Base-by-base conservation (phyloP, 2,329 filamentous ascomycete species). In the Ophiostoma australiae region DNA sequence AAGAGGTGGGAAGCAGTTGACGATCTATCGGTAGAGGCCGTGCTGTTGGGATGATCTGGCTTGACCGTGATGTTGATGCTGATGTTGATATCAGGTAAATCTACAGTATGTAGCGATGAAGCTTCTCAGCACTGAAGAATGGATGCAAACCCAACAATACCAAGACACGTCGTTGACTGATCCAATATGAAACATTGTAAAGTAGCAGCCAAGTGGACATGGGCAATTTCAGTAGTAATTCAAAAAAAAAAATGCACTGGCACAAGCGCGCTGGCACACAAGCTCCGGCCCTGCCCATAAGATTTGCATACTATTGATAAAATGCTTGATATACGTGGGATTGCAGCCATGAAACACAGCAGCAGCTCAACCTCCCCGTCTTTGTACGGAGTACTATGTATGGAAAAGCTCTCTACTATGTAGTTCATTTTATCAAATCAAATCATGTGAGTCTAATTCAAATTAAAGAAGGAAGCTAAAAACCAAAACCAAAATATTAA, bases 31-130 rank as follows among this genome's bases (percentile, higher is more conserved):
- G 63, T 23, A 66, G 63, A 66, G 63, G 35, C 63, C 63, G 63
- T 39, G 63, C 61, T 66, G 31, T 39, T 37, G 63, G 58, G 61
- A 65, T 65, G 61, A 65, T 65, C 61, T 65, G 58, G 61, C 61
- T 65, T 65, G 27, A 27, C 33, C 41, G 6, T 20, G 41, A 48
- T 48, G 44, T n/a, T 48, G 44, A 48, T 48, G 11, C n/a, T n/a
- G 23, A 27, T 31, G 13, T 13, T 37, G 11, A n/a, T 37, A 33
- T 66, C 35, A 66, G 63, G n/a, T 66, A 27, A 63, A 48, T 15
- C 5, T 17, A n/a, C 20, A 17, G 4, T 15, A 48, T 20, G 44
- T 20, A 48, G 17, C 15, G 4, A 20, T 52, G 44, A 20, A 20
- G 44, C 44, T 5, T 1, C 4, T 7, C 6, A 48, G 44, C 20